These are phyloP conservation scores for Ramaria sp. DNA, from an alignment of 768 basidiomycete species.

Conservation along the genomic window DNA sequence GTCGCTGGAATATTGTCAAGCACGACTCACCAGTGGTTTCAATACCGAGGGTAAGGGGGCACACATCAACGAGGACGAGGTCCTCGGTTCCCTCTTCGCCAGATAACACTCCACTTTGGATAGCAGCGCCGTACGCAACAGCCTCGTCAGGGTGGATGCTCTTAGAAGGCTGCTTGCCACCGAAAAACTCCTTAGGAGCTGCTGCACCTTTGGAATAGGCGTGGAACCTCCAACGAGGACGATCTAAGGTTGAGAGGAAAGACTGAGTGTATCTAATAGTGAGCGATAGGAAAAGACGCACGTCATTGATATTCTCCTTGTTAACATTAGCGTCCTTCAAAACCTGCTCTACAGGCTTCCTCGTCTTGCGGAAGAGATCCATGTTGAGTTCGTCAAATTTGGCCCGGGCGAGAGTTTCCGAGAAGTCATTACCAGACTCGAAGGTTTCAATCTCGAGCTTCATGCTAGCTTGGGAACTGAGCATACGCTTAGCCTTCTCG, in stretches of 20 bases:
- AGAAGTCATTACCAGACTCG: conserved; percentile 93
- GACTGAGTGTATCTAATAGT: not conserved
- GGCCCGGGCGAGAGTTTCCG: conserved; percentile 93
- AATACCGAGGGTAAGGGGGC: conserved; percentile 95
- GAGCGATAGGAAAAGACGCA: conserved; percentile 19
- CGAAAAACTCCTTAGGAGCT: conserved; percentile 98
- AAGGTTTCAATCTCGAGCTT: conserved; percentile 94
- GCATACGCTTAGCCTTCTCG: conserved; percentile 62
- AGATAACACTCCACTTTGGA: conserved; percentile 96
- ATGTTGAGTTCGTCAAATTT: conserved; percentile 99
- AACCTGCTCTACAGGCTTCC: conserved; percentile 99
- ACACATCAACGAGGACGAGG: conserved; percentile 94
- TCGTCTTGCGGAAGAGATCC: conserved; percentile 98
- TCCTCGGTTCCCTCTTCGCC: conserved; percentile 87
- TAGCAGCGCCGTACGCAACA: conserved; percentile 96
- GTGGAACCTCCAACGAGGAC: conserved; percentile 96
- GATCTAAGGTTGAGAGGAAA: conserved; percentile 29
- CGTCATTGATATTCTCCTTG: conserved; percentile 95
- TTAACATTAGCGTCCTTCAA: conserved; percentile 96
- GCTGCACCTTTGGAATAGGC: conserved; percentile 98
- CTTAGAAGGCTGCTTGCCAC: conserved; percentile 91
- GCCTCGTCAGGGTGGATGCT: conserved; percentile 99
- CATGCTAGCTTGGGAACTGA: conserved; percentile 82
- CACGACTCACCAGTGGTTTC: conserved; percentile 64
- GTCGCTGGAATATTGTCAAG: not conserved